Evolutionary conservation across 2,329 filamentous ascomycete species (phyloP), one percentile per base, ranked within the genome.

Genomic region (Aureobasidium uvarum): DNA sequence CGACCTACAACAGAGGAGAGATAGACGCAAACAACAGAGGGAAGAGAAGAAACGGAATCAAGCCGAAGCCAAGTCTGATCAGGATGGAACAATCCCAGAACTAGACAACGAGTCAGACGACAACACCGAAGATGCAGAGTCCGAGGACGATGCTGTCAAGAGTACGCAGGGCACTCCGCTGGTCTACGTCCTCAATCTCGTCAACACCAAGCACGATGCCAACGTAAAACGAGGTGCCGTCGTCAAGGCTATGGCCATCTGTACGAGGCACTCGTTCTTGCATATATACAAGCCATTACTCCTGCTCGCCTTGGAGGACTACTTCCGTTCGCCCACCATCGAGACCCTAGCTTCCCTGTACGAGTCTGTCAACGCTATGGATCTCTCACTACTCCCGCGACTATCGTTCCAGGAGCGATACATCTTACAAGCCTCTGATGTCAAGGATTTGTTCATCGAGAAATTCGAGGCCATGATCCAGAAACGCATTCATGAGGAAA

Each of bases 221-320:
- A 89, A 89, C 23, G 91, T 91, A 55, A 96, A 95, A 78, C 88
- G 95, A 84, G 95, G 95, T 66, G 95, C 95, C 23, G 85, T 97
- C 58, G 94, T 98, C 66, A 98, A 98, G 76, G 92, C 95, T 48
- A 99, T 99, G 95, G 95, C 95, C 36, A 97, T 99, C 71, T 99
- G 95, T 81, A 99, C 95, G 8, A 84, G 95, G 50, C 95, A 99
- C 81, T 93, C 95, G 3, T 99, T 99, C 77, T 80, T 99, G 70
- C 95, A 99, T 78, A 99, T 99, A 69, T 99, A 99, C 81, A 99
- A 99, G 90, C 95, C 95, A 33, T 83, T 99, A 45, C 83, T 99
- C 60, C 81, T 99, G 43, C 80, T 99, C 50, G 95, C 95, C 0
- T 82, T 99, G 62, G 94, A 99, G 73, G 94, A 98, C 74, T 99